phyloP scores from a whole-genome alignment of 176 grass and related monocot genomes.

The Zoysia japonica region DNA sequence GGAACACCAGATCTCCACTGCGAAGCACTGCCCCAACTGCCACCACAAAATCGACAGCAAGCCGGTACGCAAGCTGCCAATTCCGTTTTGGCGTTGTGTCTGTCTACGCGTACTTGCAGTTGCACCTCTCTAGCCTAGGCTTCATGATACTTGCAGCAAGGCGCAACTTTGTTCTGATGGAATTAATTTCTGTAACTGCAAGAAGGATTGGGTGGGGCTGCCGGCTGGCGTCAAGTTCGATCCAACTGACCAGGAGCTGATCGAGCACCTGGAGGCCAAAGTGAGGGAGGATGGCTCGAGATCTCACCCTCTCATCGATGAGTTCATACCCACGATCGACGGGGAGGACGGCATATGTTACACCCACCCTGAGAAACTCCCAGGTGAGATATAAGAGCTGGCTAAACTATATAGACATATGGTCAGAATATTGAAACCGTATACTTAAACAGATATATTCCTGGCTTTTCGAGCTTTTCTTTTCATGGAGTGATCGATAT shows the following conservation, averaged over 20 bases:
- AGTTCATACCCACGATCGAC: slow-evolving; percentile 95
- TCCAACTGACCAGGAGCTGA: slow-evolving; percentile 91
- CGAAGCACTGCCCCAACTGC: slow-evolving; percentile 85
- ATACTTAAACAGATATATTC: slow-evolving; percentile 50
- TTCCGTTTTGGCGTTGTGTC: slow-evolving; percentile 34
- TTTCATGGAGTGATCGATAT: slow-evolving; percentile 42
- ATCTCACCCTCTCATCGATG: slow-evolving; percentile 93
- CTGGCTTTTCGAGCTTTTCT: slow-evolving; percentile 36
- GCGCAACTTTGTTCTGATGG: slow-evolving; percentile 44
- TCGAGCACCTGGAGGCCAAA: slow-evolving; percentile 95
- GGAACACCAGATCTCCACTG: slow-evolving; percentile 80
- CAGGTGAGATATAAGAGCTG: slow-evolving; percentile 53
- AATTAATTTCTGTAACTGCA: slow-evolving; percentile 41
- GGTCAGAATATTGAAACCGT: slow-evolving; percentile 31
- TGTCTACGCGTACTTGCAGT: not conserved
- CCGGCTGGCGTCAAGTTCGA: slow-evolving; percentile 98
- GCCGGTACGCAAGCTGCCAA: slow-evolving; percentile 57
- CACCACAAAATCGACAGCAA: slow-evolving; percentile 85
- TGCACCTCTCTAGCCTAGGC: slow-evolving; percentile 15
- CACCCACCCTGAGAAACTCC: slow-evolving; percentile 98
- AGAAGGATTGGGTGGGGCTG: slow-evolving; percentile 89
- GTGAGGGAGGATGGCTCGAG: slow-evolving; percentile 70
- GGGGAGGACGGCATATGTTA: slow-evolving; percentile 99
- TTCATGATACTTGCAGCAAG: slow-evolving; percentile 15
- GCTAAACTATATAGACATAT: slow-evolving; percentile 12